Base-by-base conservation (phyloP, 2,329 filamentous ascomycete genomes). In the Ceratocystis ficicola region DNA sequence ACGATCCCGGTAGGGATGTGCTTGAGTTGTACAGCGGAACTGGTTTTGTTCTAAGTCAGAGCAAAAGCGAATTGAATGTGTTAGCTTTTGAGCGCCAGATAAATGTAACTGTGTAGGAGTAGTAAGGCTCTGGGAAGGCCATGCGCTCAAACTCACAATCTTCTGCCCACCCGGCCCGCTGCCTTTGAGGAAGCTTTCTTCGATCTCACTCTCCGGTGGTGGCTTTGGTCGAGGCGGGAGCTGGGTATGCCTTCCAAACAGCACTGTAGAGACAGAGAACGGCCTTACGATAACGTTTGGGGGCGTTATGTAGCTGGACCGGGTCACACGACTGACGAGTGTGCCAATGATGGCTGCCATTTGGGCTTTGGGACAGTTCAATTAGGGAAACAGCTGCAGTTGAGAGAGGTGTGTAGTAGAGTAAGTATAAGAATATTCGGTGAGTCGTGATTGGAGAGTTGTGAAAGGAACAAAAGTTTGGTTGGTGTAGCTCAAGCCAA, bases 121-220 rank as follows among this genome's bases (percentile, higher is more conserved):
- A 22, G 8, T 25, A 41, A 41, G 10, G 15, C 36, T 41, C 36
- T 15, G 36, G 12, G 10, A 41, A 41, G 36, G 36, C 36, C 36
- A 41, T 41, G 36, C 22, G 20, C 48, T 28, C 48, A 17, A 22
- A 74, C 78, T 65, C 76, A 90, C 87, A 77, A 97, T 97, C 75
- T 96, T 96, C 74, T 99, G 94, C 0, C 94, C 94, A 28, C 94
- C 94, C 0, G 94, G 93, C 1, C 94, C 94, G 70, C 85, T 89
- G 71, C 94, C 94, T 74, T 94, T 95, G 68, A 99, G 81, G 76
- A 95, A 97, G 52, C 81, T 82, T 72, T 96, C 89, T 66, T 87
- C 85, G 70, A 97, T 85, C 64, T 96, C 91, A 20, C 81, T 78
- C 70, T 96, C 91, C 12, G 86, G 81, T 22, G 94, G 83, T 12